phyloP scores from a whole-genome alignment of 441 rosid species.

The Populus tomentosa region DNA sequence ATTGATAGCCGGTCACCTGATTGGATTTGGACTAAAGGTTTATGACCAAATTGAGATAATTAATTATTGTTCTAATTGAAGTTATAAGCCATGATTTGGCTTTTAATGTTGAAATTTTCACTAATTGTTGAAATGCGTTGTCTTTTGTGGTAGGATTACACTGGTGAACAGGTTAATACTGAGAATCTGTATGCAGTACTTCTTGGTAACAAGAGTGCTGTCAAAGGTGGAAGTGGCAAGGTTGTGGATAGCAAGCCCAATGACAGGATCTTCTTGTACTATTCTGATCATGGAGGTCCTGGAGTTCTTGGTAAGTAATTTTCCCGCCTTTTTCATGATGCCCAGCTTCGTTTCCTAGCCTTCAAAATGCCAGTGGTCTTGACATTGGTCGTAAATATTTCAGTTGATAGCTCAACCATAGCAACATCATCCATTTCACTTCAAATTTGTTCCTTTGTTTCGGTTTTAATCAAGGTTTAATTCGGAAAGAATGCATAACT shows the following conservation, averaged over 20 bases:
- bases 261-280: slow-evolving; percentile 75
- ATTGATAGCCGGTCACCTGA: neutral
- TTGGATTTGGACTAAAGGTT: neutral
- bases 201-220: slow-evolving; percentile 64
- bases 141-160: slow-evolving; percentile 53
- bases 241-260: slow-evolving; percentile 64
- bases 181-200: slow-evolving; percentile 77
- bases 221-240: slow-evolving; percentile 86
- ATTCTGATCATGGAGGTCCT: slow-evolving; percentile 93
- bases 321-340: neutral
- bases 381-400: neutral
- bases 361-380: neutral
- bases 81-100: neutral
- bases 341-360: neutral
- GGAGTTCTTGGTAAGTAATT: slow-evolving; percentile 73
- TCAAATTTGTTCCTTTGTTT: neutral
- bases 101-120: neutral
- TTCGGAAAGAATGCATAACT: neutral
- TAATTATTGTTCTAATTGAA: neutral
- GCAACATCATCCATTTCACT: neutral
- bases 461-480: neutral
- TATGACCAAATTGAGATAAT: neutral
- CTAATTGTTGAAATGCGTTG: neutral
- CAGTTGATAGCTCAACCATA: neutral
- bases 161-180: slow-evolving; percentile 58